Conservation (phyloP, 139 green algal species). For the Volvox africanus region DNA sequence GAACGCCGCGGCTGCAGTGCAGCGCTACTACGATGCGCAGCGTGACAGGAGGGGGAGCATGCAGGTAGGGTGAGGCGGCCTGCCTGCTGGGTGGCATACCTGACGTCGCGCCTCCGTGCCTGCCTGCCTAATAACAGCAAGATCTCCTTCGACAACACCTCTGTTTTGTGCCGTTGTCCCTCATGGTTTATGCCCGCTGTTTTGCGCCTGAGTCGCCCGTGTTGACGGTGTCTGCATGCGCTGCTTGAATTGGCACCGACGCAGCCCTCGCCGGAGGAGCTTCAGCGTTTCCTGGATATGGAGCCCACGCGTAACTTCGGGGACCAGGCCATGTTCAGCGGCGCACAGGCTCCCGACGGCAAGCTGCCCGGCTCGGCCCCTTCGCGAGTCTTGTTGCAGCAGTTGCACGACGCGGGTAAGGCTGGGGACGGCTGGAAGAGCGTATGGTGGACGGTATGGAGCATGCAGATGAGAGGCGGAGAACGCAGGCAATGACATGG, state of each 20-base stretch:
- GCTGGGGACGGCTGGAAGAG: background rate
- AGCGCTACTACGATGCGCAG: conserved; percentile 46
- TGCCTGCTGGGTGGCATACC: background rate
- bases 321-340: conserved; percentile 22
- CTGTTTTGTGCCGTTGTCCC: background rate
- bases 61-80: conserved; percentile 11
- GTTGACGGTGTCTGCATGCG: background rate
- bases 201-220: background rate
- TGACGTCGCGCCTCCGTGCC: background rate
- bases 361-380: conserved; percentile 48
- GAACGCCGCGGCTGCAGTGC: conserved; percentile 17
- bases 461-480: too few relatives aligned
- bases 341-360: conserved; percentile 44
- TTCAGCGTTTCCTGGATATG: conserved; percentile 58
- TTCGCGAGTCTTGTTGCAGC: conserved; percentile 64
- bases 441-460: background rate
- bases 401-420: conserved; percentile 68
- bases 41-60: background rate
- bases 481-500: too few relatives aligned
- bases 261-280: conserved; percentile 46
- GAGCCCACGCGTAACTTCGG: conserved; percentile 51
- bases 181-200: too few relatives aligned
- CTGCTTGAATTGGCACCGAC: too few relatives aligned
- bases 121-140: background rate
- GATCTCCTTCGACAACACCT: background rate